Conservation (phyloP, 2,329 filamentous ascomycete species). For the Arthrobotrys iridis region DNA sequence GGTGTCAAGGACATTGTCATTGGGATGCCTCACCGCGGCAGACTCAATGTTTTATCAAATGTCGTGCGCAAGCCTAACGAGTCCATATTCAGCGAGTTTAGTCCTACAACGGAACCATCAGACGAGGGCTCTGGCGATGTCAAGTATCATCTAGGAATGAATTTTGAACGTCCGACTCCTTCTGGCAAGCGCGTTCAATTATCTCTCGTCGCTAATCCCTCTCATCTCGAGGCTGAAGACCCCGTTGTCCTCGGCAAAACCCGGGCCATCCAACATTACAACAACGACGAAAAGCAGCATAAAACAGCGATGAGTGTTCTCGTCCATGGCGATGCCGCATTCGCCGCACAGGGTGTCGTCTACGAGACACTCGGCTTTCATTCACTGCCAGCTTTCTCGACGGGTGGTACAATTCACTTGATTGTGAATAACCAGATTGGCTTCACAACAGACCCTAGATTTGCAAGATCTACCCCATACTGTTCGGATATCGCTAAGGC, state of each 20-base stretch:
- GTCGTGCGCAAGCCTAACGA: slow-evolving; percentile 99
- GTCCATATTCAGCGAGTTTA: slow-evolving; percentile 99
- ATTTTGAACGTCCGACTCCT: slow-evolving; percentile 97
- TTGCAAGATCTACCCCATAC: slow-evolving; percentile 96
- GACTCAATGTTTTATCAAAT: slow-evolving; percentile 97
- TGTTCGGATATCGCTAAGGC: slow-evolving; percentile 99
- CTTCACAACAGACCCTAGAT: slow-evolving; percentile 98
- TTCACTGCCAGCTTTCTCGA: slow-evolving; percentile 93
- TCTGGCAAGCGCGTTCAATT: slow-evolving; percentile 99
- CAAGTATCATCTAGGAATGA: slow-evolving; percentile 99
- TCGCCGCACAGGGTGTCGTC: slow-evolving; percentile 94
- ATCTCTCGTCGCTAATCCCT: slow-evolving; percentile 96
- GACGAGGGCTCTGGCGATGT: slow-evolving; percentile 98
- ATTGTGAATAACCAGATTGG: slow-evolving; percentile 99
- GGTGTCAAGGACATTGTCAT: slow-evolving; percentile 99
- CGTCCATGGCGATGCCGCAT: slow-evolving; percentile 95
- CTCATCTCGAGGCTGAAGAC: slow-evolving; percentile 97
- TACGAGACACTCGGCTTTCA: slow-evolving; percentile 99
- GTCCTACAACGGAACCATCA: slow-evolving; percentile 82
- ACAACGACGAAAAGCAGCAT: slow-evolving; percentile 91
- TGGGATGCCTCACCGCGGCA: slow-evolving; percentile 98
- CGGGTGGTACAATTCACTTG: slow-evolving; percentile 94
- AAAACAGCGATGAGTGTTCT: slow-evolving; percentile 93
- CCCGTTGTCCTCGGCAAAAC: slow-evolving; percentile 98
- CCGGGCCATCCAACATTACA: slow-evolving; percentile 97